Conservation (phyloP, 129 eudicot genomes). For the Flaveria bidentis region DNA sequence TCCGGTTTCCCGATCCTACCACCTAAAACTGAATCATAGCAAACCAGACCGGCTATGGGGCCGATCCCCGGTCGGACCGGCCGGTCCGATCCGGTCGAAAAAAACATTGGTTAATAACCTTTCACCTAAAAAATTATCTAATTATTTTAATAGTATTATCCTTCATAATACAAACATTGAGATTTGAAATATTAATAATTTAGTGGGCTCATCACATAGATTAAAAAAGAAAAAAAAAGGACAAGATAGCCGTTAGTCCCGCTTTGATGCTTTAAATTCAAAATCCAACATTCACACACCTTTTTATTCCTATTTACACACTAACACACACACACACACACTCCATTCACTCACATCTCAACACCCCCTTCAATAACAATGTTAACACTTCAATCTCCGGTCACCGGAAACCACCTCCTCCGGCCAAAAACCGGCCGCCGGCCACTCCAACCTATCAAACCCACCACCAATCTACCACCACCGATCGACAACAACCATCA, state of each 20-base stretch:
- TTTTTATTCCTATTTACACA: conserved; percentile 18
- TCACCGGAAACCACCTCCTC: conserved; percentile 36
- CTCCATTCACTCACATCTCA: conserved; percentile 15
- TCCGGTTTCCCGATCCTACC: too few species aligned
- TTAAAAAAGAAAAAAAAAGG: background rate
- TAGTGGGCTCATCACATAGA: background rate
- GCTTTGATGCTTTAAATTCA: conserved; percentile 67
- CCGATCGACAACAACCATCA: conserved; percentile 6
- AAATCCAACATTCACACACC: conserved; percentile 23
- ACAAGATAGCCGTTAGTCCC: conserved; percentile 68
- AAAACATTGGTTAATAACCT: too few species aligned
- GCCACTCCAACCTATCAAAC: conserved; percentile 60
- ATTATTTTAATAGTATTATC: too few species aligned
- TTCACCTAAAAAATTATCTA: too few species aligned
- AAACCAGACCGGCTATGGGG: too few species aligned
- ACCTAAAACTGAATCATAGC: too few species aligned
- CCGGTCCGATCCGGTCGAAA: too few species aligned
- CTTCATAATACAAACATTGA: background rate
- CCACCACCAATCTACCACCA: conserved; percentile 28
- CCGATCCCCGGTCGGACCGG: too few species aligned
- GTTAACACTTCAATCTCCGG: conserved; percentile 53
- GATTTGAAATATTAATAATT: background rate
- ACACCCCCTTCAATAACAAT: conserved; percentile 26
- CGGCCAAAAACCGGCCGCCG: conserved; percentile 48
- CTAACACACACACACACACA: background rate